phyloP scores from a whole-genome alignment of 352 stramenopile genomes.

The Globisporangium viniferum region DNA sequence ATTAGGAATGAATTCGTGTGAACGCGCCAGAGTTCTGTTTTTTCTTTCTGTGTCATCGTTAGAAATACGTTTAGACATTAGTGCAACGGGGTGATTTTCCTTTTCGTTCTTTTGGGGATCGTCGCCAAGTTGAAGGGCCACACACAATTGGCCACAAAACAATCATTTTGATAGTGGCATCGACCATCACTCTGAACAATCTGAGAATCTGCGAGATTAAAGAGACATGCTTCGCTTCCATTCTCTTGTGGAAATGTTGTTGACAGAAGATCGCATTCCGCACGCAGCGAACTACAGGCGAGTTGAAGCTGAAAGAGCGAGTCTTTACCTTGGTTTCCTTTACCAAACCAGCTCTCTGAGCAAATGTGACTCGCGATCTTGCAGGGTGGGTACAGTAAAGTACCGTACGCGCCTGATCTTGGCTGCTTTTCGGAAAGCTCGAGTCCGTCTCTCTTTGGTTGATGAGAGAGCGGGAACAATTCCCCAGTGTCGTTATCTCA shows the following conservation, averaged over 20 bases:
- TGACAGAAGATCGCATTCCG: not conserved
- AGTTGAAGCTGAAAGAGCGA: not conserved
- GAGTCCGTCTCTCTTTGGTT: not conserved
- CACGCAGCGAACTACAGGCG: not conserved
- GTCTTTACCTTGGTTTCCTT: conserved; percentile 6
- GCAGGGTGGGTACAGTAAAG: not conserved
- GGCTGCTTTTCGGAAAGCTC: not conserved
- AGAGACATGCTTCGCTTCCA: conserved; percentile 9
- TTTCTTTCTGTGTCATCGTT: not conserved
- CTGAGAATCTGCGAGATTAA: not conserved
- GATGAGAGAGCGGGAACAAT: not conserved
- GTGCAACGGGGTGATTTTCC: too few species aligned
- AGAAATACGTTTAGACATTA: not conserved
- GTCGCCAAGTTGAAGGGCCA: conserved; percentile 2
- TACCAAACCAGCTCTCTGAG: not conserved
- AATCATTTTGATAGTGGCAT: conserved; percentile 2
- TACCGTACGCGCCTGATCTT: conserved; percentile 1
- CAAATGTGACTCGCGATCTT: not conserved
- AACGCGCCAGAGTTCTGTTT: conserved; percentile 3
- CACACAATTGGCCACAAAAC: not conserved
- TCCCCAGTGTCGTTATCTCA: not conserved
- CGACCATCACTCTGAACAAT: conserved; percentile 9
- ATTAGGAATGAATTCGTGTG: not conserved
- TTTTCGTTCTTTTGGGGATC: not conserved
- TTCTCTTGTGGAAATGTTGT: not conserved